Base-by-base conservation (phyloP, 2,329 filamentous ascomycete genomes). In the Scleromitrula shiraiana region DNA sequence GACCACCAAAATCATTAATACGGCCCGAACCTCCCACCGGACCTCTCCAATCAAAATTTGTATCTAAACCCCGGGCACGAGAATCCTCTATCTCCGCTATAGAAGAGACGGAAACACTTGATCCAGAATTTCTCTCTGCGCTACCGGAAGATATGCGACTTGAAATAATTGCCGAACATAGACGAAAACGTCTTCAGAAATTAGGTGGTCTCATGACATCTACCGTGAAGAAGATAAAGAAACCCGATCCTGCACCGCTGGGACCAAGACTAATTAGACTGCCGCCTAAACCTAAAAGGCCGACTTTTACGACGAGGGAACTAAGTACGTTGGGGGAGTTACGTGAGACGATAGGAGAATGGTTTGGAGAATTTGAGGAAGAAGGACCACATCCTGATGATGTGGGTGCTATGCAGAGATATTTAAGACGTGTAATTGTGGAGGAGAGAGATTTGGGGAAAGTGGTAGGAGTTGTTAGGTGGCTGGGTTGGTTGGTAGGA, bases 311-410 rank as follows among this genome's bases (percentile, higher is more conserved):
- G 1, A 76, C 72, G 12, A 67, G 70, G 46, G 77, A 75, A 51
- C 65, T 85, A 2, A 73, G 70, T 2, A 63, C 64, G 4, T 56
- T 81, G 6, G 63, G 70, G 0, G 85, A 95, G 55, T 70, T 97
- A 46, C 77, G 89, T 37, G 73, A 79, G 30, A 88, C 88, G 61
- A 70, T 96, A 12, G 77, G 73, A 46, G 78, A 78, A 4, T 98
- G 93, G 93, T 76, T 88, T 54, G 63, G 69, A 2, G 80, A 83
- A 51, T 95, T 91, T 52, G 70, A 66, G 29, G 72, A 72, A 5
- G 83, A 90, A 3, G 88, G 86, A 0, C 93, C 93, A 1, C 89
- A 93, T 65, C 67, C 68, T 0, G 80, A 85, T 49, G 93, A 98
- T 65, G 82, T 91, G 0, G 75, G 74, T 33, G 81, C 90, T 30